These are phyloP conservation scores for Verticillium klebahnii DNA, from an alignment of 2,329 filamentous ascomycete species.

Conservation along the genomic window DNA sequence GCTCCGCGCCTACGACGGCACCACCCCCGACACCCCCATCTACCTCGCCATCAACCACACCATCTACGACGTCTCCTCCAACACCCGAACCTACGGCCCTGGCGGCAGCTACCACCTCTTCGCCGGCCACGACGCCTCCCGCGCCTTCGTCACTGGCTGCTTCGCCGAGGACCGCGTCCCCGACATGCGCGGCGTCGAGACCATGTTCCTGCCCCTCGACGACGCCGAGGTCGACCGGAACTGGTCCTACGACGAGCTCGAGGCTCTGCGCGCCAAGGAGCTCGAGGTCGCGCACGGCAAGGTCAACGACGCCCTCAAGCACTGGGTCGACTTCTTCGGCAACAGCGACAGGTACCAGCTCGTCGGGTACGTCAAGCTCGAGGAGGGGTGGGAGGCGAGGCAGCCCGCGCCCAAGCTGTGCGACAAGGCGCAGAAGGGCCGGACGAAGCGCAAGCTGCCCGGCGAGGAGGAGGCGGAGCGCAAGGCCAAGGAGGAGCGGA, in stretches of 20 bases:
- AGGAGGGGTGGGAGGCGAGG: conserved; percentile 57
- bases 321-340: conserved; percentile 82
- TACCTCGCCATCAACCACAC: conserved; percentile 87
- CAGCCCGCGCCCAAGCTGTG: conserved; percentile 63
- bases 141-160: conserved; percentile 89
- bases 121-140: conserved; percentile 77
- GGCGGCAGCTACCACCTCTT: conserved; percentile 86
- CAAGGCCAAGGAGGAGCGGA: conserved; percentile 4
- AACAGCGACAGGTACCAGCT: conserved; percentile 76
- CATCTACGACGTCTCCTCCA: conserved; percentile 77
- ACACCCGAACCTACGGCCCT: conserved; percentile 68
- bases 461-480: conserved; percentile 24
- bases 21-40: conserved; percentile 68
- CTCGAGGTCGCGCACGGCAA: conserved; percentile 56
- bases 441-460: conserved; percentile 55
- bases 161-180: conserved; percentile 80
- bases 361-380: conserved; percentile 69
- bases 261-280: conserved; percentile 56
- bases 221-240: conserved; percentile 56
- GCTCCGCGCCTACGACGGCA: conserved; percentile 73
- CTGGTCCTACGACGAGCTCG: conserved; percentile 51
- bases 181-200: conserved; percentile 82
- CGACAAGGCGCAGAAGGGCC: conserved; percentile 57
- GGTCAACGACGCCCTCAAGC: conserved; percentile 63
- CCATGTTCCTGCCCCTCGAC: conserved; percentile 70